Evolutionary conservation across 2,329 filamentous ascomycete genomes (phyloP).

Genomic region (Venturia effusa): DNA sequence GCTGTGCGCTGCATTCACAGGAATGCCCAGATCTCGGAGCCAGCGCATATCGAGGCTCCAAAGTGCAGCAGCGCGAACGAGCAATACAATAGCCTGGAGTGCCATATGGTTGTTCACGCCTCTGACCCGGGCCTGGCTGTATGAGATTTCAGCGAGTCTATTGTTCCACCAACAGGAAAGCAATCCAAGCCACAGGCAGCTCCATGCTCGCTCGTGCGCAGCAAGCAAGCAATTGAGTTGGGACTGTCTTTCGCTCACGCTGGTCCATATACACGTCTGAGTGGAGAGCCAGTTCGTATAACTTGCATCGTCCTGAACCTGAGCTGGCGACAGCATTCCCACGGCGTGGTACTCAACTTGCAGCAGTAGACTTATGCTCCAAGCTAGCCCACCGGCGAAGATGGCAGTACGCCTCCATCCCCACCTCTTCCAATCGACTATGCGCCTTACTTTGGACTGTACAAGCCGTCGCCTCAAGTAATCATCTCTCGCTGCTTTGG

Average conservation of each 20-base stretch:
- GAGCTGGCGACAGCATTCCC: constrained; percentile 18
- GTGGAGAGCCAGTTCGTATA: neutral
- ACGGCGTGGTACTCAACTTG: constrained; percentile 27
- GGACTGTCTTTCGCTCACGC: neutral
- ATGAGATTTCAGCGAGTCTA: constrained; percentile 51
- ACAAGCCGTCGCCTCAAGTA: constrained; percentile 46
- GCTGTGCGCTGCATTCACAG: constrained; percentile 42
- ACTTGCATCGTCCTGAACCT: constrained; percentile 14
- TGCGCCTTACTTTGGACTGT: constrained; percentile 18
- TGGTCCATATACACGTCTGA: neutral
- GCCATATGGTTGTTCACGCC: constrained; percentile 56
- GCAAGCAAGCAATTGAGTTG: constrained; percentile 19
- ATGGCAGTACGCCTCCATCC: constrained; percentile 30
- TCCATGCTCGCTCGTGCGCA: constrained; percentile 16
- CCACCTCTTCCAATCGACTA: constrained; percentile 50
- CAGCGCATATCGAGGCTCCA: constrained; percentile 19
- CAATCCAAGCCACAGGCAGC: constrained; percentile 38
- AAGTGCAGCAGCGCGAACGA: constrained; percentile 38
- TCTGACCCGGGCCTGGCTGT: constrained; percentile 41
- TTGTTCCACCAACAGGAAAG: constrained; percentile 59
- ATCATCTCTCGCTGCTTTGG: constrained; percentile 77
- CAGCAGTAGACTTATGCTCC: constrained; percentile 28
- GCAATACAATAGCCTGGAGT: constrained; percentile 50
- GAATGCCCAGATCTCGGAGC: constrained; percentile 9
- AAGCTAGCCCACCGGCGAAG: constrained; percentile 31